A percentile compares a stretch with the other conserved stretches of the same genome.
Evolutionary conservation across 305 asterid species (phyloP).

Genomic region (Fraxinus platypoda): DNA sequence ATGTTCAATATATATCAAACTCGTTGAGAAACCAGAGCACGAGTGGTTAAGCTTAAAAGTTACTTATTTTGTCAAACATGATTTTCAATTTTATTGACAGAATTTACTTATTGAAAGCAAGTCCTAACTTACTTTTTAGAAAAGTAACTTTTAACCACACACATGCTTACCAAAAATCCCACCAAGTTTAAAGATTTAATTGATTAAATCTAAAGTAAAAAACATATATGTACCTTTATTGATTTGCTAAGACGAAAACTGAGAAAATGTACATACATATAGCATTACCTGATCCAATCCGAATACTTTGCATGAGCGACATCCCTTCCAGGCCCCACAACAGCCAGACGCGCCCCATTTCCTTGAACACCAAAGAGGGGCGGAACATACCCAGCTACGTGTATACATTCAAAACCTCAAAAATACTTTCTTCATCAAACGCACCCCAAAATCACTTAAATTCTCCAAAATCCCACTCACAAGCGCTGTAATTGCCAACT

Average conservation of each 20-base stretch:
- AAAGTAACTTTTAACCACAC: too few relatives aligned
- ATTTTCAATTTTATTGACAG: too few relatives aligned
- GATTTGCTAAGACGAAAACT: neutral
- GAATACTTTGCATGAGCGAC: conserved; percentile 79
- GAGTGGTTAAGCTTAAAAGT: too few relatives aligned
- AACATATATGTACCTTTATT: neutral
- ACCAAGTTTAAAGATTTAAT: neutral
- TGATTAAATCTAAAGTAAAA: neutral
- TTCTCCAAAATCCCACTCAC: conserved; percentile 20
- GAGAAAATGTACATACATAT: neutral
- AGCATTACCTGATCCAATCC: conserved; percentile 73
- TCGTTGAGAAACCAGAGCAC: too few relatives aligned
- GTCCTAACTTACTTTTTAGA: too few relatives aligned
- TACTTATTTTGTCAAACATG: too few relatives aligned
- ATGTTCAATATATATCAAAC: too few relatives aligned
- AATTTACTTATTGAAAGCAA: too few relatives aligned
- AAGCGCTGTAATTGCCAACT: conserved; percentile 27
- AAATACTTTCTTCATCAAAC: conserved; percentile 41
- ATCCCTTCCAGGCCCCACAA: conserved; percentile 77
- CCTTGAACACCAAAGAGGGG: conserved; percentile 49
- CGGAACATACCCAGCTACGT: conserved; percentile 64
- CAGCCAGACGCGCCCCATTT: conserved; percentile 62
- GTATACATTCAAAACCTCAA: conserved; percentile 64
- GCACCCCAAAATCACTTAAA: conserved; percentile 28
- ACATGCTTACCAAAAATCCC: neutral